Base-by-base conservation (phyloP, 306 rosid genomes). In the Citrullus mucosospermus region DNA sequence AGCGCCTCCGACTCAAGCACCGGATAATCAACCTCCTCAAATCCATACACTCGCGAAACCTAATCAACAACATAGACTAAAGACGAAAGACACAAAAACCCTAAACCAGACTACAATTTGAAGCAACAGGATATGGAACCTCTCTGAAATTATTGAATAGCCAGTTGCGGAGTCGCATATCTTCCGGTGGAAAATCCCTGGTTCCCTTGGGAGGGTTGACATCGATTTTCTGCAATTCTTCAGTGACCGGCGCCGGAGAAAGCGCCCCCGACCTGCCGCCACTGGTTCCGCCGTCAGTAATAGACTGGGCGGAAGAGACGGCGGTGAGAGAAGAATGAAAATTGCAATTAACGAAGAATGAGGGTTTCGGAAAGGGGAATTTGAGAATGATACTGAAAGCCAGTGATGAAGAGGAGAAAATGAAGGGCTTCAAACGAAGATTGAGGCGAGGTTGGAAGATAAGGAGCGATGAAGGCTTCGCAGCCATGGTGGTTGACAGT, bases 131-230 rank as follows among this genome's bases (percentile, higher is more conserved):
- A 67, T 74, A 32, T 18, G 41, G 4, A 54, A 88, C 97, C 95
- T 92, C 97, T 85, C 84, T 82, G 88, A 95, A 95, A 83, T 92
- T 83, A 77, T 63, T 80, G 87, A 95, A 95, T 36, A 95, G 97
- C 97, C 98, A 92, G 79, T 84, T 92, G 74, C 92, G 96, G 77
- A 90, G 82, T 81, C 91, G 90, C 93, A 90, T 88, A 72, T 90
- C 97, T 66, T 92, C 97, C 1, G 96, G 96, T 67, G 98, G 87
- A 80, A 95, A 95, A 78, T 92, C 98, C 41, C 95, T 88, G 32
- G 97, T 95, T 22, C 96, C 98, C 82, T 87, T 95, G 75, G 98
- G 97, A 83, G 97, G 96, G 70, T 92, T 95, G 25, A 90, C 91
- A 74, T 92, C 96, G 62, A 95, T 92, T 75, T 58, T 92, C 85